Evolutionary conservation across 1,139 yeast species (phyloP).

Genomic region (Hanseniaspora gamundiae): DNA sequence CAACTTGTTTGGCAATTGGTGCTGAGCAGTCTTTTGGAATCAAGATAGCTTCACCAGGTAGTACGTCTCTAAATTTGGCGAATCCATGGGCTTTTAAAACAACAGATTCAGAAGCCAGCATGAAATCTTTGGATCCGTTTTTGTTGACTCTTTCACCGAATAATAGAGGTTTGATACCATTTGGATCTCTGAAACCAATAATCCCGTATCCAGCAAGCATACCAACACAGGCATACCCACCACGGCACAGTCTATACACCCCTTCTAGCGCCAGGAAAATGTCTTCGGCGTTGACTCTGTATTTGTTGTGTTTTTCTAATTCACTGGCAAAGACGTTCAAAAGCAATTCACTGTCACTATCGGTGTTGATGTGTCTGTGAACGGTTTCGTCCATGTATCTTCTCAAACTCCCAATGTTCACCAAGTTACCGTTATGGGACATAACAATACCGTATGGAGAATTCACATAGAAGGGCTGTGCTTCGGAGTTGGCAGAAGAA

Average conservation of each 20-base stretch:
- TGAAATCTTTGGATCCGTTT: constrained; percentile 65
- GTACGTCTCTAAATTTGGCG: constrained; percentile 62
- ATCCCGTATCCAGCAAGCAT: constrained; percentile 94
- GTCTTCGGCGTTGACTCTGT: constrained; percentile 85
- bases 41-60: constrained; percentile 95
- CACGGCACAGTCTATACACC: constrained; percentile 69
- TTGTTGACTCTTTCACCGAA: constrained; percentile 64
- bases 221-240: constrained; percentile 93
- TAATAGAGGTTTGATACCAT: constrained; percentile 86
- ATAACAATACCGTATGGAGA: constrained; percentile 88
- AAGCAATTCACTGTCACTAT: constrained; percentile 85
- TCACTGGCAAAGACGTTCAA: constrained; percentile 86
- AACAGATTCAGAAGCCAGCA: constrained; percentile 93
- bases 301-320: constrained; percentile 82
- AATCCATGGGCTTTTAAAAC: constrained; percentile 92
- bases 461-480: constrained; percentile 97
- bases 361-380: constrained; percentile 95
- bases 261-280: constrained; percentile 77
- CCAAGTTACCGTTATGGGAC: constrained; percentile 91
- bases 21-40: constrained; percentile 57
- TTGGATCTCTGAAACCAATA: constrained; percentile 93
- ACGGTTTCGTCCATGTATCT: constrained; percentile 81
- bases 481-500: constrained; percentile 92
- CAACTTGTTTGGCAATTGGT: constrained; percentile 83
- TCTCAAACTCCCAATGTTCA: constrained; percentile 68